Percentiles rank a stretch among this genome's conserved stretches.
phyloP scores from a whole-genome alignment of 306 rosid species.

The Lupinus albus region DNA sequence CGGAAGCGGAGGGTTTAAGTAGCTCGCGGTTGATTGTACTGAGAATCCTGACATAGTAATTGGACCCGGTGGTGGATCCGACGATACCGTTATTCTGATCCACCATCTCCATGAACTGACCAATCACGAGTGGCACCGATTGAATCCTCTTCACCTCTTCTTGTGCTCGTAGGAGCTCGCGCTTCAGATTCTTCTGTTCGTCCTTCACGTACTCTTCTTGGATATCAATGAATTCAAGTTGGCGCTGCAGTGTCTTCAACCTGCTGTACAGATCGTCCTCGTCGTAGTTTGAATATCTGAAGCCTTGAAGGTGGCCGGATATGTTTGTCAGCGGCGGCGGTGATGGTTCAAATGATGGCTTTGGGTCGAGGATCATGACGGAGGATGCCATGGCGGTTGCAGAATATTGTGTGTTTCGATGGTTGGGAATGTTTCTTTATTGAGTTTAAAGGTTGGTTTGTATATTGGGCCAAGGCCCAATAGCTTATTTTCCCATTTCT shows the following conservation, averaged over 20 bases:
- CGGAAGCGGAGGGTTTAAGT: slow-evolving; percentile 93
- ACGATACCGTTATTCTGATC: slow-evolving; percentile 95
- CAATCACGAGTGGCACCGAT: slow-evolving; percentile 94
- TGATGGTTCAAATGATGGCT: slow-evolving; percentile 70
- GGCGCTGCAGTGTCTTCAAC: slow-evolving; percentile 76
- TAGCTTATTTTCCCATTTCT: background rate
- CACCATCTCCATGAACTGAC: slow-evolving; percentile 99
- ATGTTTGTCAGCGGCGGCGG: slow-evolving; percentile 55
- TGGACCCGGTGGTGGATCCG: slow-evolving; percentile 98
- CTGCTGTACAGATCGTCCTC: slow-evolving; percentile 93
- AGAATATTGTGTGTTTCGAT: background rate
- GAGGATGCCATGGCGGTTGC: slow-evolving; percentile 67
- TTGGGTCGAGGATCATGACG: slow-evolving; percentile 74
- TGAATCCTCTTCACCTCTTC: slow-evolving; percentile 99
- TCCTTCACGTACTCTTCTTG: slow-evolving; percentile 96
- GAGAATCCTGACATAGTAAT: slow-evolving; percentile 89
- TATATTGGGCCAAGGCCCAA: background rate
- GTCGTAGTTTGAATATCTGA: slow-evolving; percentile 48
- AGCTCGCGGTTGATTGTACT: slow-evolving; percentile 95
- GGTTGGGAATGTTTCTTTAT: background rate
- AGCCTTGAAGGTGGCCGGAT: slow-evolving; percentile 55
- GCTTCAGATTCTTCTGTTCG: slow-evolving; percentile 93
- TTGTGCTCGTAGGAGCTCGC: slow-evolving; percentile 96
- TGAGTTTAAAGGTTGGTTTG: background rate
- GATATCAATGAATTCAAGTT: slow-evolving; percentile 87